Base-by-base conservation (phyloP, 768 basidiomycete species). In the Rossbeevera mucosa region DNA sequence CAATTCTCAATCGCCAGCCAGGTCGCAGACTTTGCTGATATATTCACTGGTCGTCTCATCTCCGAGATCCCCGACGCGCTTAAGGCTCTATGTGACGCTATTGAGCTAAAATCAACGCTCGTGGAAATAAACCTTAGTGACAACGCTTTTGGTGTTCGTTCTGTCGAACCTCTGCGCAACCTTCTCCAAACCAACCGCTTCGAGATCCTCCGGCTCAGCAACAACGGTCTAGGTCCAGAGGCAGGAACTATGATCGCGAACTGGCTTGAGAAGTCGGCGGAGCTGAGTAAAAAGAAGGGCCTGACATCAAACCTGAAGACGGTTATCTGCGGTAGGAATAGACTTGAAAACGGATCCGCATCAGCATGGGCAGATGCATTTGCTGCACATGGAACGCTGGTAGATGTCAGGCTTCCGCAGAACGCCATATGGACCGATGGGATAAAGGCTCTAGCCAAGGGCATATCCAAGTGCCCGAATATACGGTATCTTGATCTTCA, bases 41-140 rank as follows among this genome's bases (percentile, higher is more conserved):
- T 99, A 71, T 99, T 99, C 74, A 97, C 95, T 2, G 91, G 94
- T 50, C 90, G 95, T 58, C 80, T 96, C 64, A 97, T 97, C 74
- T 78, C 82, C 55, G 95, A 99, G 70, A 98, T 99, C 65, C 96
- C 95, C 5, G 79, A 73, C 52, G 92, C 96, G 14, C 83, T 99
- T 43, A 79, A 83, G 31, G 86, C 90, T 30, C 81, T 99, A 59
- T 96, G 94, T 67, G 82, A 91, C 61, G 84, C 94, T 12, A 81
- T 99, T 55, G 83, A 82, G 62, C 77, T 82, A 62, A 91, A 91
- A 63, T 78, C 83, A 4, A 81, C 86, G 3, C 85, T 99, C 44
- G 76, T 87, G 48, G 90, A 93, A 70, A 80, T 99, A 61, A 81
- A 98, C 67, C 82, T 99, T 48, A 88, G 84, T 62, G 95, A 98